Percentiles rank a stretch among this genome's conserved stretches.
Evolutionary conservation across 805 yeast species (phyloP).

Genomic region (Clavispora asparagi): DNA sequence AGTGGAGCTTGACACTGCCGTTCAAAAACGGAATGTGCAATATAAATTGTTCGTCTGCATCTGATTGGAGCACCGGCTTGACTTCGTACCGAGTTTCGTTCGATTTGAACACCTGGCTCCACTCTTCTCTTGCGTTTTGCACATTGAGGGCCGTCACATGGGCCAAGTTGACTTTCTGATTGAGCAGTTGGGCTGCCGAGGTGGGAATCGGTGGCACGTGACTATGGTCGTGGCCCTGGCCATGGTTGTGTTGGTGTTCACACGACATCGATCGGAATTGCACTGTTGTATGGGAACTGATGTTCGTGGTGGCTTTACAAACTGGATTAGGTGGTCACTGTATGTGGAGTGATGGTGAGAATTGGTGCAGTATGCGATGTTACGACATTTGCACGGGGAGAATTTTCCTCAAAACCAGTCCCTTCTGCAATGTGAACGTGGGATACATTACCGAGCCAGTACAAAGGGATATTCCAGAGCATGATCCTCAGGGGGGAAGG

Average conservation of each 20-base stretch:
- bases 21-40: conserved; percentile 71
- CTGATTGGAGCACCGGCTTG: conserved; percentile 51
- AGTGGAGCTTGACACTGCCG: conserved; percentile 66
- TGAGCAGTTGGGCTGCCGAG: conserved; percentile 60
- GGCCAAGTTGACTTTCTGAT: conserved; percentile 52
- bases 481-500: no score
- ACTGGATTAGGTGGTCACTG: no score
- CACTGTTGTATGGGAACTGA: no score
- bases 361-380: no score
- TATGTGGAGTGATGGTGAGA: no score
- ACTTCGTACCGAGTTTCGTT: conserved; percentile 45
- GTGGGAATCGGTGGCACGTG: conserved; percentile 69
- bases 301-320: no score
- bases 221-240: conserved; percentile 14
- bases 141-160: conserved; percentile 63
- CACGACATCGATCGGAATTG: conserved; percentile 20
- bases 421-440: no score
- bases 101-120: conserved; percentile 48
- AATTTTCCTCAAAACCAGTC: no score
- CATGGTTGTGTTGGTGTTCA: conserved; percentile 25
- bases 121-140: conserved; percentile 45
- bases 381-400: no score
- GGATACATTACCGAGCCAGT: no score
- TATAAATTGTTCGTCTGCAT: conserved; percentile 77
- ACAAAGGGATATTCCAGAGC: no score